Percentiles rank a stretch among this genome's conserved stretches.
phyloP scores from a whole-genome alignment of 2,329 filamentous ascomycete species.

The Penicillium brevicompactum region DNA sequence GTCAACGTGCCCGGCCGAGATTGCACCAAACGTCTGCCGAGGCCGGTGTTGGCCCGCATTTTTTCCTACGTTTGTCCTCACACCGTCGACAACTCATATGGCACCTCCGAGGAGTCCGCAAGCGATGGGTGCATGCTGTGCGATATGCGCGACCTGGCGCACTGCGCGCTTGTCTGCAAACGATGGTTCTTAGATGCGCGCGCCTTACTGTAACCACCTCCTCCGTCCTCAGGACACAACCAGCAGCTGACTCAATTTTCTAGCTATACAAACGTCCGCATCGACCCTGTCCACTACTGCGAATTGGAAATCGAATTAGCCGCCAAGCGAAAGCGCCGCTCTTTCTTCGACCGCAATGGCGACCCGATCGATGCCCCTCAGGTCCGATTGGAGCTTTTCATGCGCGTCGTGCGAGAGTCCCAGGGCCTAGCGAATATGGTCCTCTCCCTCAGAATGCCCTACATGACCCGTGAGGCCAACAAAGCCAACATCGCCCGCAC shows the following conservation, averaged over 20 bases:
- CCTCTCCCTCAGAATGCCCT: conserved; percentile 82
- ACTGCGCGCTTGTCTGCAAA: conserved; percentile 73
- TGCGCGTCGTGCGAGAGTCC: conserved; percentile 79
- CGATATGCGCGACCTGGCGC: conserved; percentile 83
- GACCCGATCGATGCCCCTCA: conserved; percentile 79
- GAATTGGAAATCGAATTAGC: conserved; percentile 79
- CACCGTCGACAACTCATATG: conserved; percentile 72
- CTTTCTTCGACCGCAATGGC: conserved; percentile 73
- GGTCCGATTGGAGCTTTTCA: conserved; percentile 74
- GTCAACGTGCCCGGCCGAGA: conserved; percentile 25
- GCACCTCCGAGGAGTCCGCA: conserved; percentile 78
- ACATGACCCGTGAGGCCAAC: conserved; percentile 89
- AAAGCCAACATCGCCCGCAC: conserved; percentile 83
- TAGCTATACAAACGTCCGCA: conserved; percentile 86
- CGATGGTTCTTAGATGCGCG: conserved; percentile 68
- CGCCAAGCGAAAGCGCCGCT: conserved; percentile 74
- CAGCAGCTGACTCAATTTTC: neutral
- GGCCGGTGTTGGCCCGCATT: conserved; percentile 72
- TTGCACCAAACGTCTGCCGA: conserved; percentile 60
- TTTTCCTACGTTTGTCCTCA: conserved; percentile 86
- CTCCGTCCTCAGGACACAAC: neutral
- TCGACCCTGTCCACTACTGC: conserved; percentile 94
- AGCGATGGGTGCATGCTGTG: conserved; percentile 88
- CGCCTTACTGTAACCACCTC: conserved; percentile 57
- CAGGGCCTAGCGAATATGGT: conserved; percentile 70